Evolutionary conservation across 805 yeast genomes (phyloP).

Genomic region (Pichia membranifaciens): DNA sequence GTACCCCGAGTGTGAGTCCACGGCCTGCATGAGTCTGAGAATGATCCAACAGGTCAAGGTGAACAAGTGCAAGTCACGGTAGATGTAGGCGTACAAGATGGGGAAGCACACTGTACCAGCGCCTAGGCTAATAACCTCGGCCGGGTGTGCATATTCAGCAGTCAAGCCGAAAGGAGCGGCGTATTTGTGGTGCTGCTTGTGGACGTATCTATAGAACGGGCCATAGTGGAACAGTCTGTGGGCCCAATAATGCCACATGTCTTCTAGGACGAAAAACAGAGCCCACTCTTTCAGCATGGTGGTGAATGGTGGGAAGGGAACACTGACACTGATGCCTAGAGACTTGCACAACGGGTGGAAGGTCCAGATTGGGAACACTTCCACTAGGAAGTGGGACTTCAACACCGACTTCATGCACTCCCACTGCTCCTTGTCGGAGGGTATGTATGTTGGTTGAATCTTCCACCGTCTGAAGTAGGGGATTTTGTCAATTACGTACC

Average conservation of each 20-base stretch:
- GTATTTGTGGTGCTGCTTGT: constrained; percentile 55
- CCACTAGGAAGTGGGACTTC: constrained; percentile 51
- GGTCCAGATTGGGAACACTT: constrained; percentile 57
- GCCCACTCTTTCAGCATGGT: constrained; percentile 41
- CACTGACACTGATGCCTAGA: constrained; percentile 43
- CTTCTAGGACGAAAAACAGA: constrained; percentile 48
- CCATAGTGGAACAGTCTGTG: constrained; percentile 54
- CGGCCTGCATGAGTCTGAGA: constrained; percentile 51
- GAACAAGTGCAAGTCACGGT: constrained; percentile 45
- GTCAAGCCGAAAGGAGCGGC: constrained; percentile 60
- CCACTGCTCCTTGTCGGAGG: constrained; percentile 54
- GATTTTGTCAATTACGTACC: constrained; percentile 49
- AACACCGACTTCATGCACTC: constrained; percentile 55
- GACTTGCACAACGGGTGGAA: constrained; percentile 51
- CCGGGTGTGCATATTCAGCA: constrained; percentile 58
- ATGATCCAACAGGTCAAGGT: constrained; percentile 49
- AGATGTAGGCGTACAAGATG: constrained; percentile 44
- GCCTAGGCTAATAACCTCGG: constrained; percentile 52
- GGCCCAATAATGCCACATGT: constrained; percentile 57
- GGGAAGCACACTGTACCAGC: constrained; percentile 60
- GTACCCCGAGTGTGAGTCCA: constrained; percentile 57
- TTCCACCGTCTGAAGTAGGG: constrained; percentile 49
- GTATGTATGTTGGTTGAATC: constrained; percentile 48
- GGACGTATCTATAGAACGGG: constrained; percentile 49
- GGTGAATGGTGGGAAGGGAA: constrained; percentile 46